Evolutionary conservation across 2,329 filamentous ascomycete genomes (phyloP).

Genomic region (Neoarthrinium moseri): DNA sequence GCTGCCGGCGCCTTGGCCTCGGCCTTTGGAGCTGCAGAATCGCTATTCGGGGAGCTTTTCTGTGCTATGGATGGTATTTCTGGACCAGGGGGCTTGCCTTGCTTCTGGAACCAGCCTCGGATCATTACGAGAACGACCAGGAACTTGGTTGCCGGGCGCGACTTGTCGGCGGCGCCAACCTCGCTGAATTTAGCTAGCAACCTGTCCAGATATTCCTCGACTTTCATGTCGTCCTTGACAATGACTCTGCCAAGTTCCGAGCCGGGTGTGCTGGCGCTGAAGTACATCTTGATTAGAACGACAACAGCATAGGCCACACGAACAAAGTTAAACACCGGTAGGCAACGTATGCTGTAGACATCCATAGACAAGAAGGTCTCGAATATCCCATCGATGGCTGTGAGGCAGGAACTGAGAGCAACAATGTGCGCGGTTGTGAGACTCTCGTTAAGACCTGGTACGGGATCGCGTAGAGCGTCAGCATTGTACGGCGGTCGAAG

Average conservation of each 20-base stretch:
- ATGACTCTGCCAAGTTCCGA: constrained; percentile 71
- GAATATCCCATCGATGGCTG: constrained; percentile 65
- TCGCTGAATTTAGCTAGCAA: constrained; percentile 67
- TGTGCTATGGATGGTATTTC: constrained; percentile 10
- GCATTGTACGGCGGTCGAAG: constrained; percentile 46
- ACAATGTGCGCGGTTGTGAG: constrained; percentile 61
- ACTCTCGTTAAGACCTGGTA: constrained; percentile 35
- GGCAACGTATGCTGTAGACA: constrained; percentile 54
- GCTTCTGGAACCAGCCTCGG: constrained; percentile 64
- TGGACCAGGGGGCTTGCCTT: constrained; percentile 31
- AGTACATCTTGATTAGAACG: constrained; percentile 72
- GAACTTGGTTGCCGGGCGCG: constrained; percentile 68
- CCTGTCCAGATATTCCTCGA: constrained; percentile 65
- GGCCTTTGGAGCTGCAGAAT: constrained; percentile 4
- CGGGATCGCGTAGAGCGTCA: constrained; percentile 41
- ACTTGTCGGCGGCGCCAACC: constrained; percentile 62
- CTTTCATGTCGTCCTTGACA: constrained; percentile 64
- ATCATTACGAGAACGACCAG: constrained; percentile 69
- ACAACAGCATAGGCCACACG: constrained; percentile 71
- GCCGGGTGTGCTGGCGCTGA: constrained; percentile 61
- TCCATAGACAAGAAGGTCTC: constrained; percentile 64
- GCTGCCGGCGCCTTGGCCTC: constrained; percentile 10
- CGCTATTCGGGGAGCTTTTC: constrained; percentile 4
- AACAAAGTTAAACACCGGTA: constrained; percentile 71
- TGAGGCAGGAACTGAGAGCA: constrained; percentile 65